A percentile compares a stretch with the other conserved stretches of the same genome.
These are phyloP conservation scores for Aspergillus calidoustus DNA, from an alignment of 2,329 filamentous ascomycete genomes.

Conservation along the genomic window DNA sequence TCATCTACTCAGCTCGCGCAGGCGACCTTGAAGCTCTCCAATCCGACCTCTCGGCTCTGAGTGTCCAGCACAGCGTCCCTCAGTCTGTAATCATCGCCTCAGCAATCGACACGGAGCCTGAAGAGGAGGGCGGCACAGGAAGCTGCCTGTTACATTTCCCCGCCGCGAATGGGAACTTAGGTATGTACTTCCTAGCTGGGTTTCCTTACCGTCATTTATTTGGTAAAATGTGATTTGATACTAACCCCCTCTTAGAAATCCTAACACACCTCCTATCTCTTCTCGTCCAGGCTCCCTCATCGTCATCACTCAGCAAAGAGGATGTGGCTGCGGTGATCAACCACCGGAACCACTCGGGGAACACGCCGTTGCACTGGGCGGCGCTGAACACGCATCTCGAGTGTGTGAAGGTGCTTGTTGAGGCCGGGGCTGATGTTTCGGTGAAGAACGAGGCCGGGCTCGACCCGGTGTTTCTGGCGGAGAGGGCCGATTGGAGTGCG, in stretches of 20 bases:
- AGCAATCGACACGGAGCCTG: conserved; percentile 74
- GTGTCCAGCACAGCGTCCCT: conserved; percentile 63
- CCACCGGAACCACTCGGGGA: conserved; percentile 76
- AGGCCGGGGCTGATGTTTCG: conserved; percentile 75
- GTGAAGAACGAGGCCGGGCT: conserved; percentile 84
- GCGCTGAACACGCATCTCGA: conserved; percentile 85
- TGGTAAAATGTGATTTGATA: neutral
- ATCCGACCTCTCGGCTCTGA: conserved; percentile 62
- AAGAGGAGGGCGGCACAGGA: conserved; percentile 65
- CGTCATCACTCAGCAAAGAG: conserved; percentile 14
- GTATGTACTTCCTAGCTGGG: conserved; percentile 50
- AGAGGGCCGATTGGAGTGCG: conserved; percentile 69
- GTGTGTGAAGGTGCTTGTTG: conserved; percentile 76
- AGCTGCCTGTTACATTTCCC: conserved; percentile 78
- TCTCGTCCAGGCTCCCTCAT: conserved; percentile 30
- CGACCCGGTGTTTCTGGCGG: conserved; percentile 75
- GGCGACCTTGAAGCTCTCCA: conserved; percentile 75
- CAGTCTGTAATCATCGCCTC: conserved; percentile 69
- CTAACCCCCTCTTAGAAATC: conserved; percentile 44
- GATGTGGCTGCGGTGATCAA: conserved; percentile 41
- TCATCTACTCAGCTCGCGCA: conserved; percentile 82
- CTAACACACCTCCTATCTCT: conserved; percentile 53
- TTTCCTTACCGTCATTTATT: too few species aligned
- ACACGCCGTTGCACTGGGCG: conserved; percentile 93
- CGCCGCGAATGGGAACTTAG: conserved; percentile 82